Base-by-base conservation (phyloP, 495 filamentous ascomycete species). In the Aspergillus funiculosus region DNA sequence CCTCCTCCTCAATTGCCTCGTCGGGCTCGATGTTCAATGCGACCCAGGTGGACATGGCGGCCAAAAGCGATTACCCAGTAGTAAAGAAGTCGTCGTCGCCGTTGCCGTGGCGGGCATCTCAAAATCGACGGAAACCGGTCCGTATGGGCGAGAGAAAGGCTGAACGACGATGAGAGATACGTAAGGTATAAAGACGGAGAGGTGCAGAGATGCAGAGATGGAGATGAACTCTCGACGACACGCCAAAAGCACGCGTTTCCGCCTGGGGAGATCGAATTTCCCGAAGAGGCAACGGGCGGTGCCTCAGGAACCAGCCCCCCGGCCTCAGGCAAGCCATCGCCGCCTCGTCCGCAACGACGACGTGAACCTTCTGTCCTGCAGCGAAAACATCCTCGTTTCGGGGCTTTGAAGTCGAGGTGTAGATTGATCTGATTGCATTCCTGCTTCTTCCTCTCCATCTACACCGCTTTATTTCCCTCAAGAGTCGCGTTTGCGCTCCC, bases 1-100 rank as follows among this genome's bases (percentile, higher is more conserved):
- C 68, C 64, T 96, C 92, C 55, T 92, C 87, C 51, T 94, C 88
- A 51, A 83, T 73, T 39, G 84, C 86, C 50, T 92, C 87, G 58
- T 95, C 92, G 6, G 87, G 88, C 57, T 94, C 89, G 58, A 96
- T 78, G 52, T 97, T 97, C 60, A 96, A 76, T 31, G 92, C 85
- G 27, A 81, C 79, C 61, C 89, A 96, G 52, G 75, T 69, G 40
- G 66, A 61, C 68, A 74, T 72, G 39, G 22, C 59, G 60, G 37
- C 43, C 44, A 24, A 36, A 40, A 19, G 17, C 38, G 34, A 15
- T 46, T 42, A 27, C 44, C 41, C 37, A 42, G 35, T 28, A 50
- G 15, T 32, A 17, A 17, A 30, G 22, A 25, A 6, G 42, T 22
- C 9, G 22, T 38, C n/a, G 17, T 29, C 11, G 27, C 15, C 53